These are phyloP conservation scores for Paramyrothecium roridum DNA, from an alignment of 2,329 filamentous ascomycete species.

Conservation along the genomic window DNA sequence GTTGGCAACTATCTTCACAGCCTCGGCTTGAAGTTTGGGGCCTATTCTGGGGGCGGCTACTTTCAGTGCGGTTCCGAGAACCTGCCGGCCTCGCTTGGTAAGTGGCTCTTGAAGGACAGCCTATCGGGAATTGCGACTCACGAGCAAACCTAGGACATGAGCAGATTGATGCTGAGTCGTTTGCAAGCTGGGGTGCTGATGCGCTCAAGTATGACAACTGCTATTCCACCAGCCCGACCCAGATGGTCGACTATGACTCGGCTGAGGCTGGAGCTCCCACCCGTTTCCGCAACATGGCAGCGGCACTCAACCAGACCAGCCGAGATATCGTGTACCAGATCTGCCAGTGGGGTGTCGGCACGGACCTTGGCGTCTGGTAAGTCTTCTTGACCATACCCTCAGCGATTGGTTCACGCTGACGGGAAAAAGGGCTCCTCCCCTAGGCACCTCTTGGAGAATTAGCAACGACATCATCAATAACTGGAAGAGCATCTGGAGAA, in stretches of 20 bases:
- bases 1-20: slow-evolving; percentile 47
- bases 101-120: slow-evolving; percentile 1
- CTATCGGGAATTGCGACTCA: background rate
- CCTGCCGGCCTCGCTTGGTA: slow-evolving; percentile 41
- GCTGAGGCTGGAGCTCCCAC: slow-evolving; percentile 33
- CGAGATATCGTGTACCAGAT: slow-evolving; percentile 45
- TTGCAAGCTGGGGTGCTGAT: slow-evolving; percentile 42
- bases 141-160: slow-evolving; percentile 29
- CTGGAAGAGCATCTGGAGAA: slow-evolving; percentile 49
- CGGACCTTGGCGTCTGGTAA: slow-evolving; percentile 42
- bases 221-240: slow-evolving; percentile 37
- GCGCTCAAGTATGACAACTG: slow-evolving; percentile 55
- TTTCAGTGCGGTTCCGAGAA: slow-evolving; percentile 39
- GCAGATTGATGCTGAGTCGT: slow-evolving; percentile 35
- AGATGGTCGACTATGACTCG: slow-evolving; percentile 37
- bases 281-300: slow-evolving; percentile 44
- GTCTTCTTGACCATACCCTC: rapidly evolving
- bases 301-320: slow-evolving; percentile 32
- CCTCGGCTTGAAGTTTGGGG: slow-evolving; percentile 46
- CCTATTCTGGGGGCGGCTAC: slow-evolving; percentile 50
- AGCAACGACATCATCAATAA: slow-evolving; percentile 51
- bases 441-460: slow-evolving; percentile 48
- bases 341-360: slow-evolving; percentile 51
- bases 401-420: background rate
- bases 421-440: slow-evolving; percentile 31